These are phyloP conservation scores for Mycena kentingensis DNA, from an alignment of 768 basidiomycete species.

Conservation along the genomic window DNA sequence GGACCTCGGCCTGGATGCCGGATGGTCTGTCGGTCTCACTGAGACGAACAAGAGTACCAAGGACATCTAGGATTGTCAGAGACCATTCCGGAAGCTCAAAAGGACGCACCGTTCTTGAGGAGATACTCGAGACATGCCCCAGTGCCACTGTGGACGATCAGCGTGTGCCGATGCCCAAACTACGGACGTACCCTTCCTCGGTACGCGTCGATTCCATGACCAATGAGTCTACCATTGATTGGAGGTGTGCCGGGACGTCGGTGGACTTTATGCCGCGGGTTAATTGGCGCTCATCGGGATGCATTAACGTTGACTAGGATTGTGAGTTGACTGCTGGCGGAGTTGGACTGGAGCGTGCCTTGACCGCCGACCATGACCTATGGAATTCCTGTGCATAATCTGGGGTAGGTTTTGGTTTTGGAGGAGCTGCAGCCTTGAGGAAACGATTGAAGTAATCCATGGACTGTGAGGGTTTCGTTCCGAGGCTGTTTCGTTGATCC, in stretches of 20 bases:
- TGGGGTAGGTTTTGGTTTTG: slow-evolving; percentile 49
- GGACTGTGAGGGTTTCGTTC: not conserved
- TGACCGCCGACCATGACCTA: slow-evolving; percentile 72
- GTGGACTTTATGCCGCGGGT: slow-evolving; percentile 80
- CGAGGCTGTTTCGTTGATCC: too few relatives aligned
- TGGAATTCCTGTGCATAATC: slow-evolving; percentile 77
- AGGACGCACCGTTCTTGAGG: slow-evolving; percentile 73
- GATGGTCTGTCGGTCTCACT: slow-evolving; percentile 83
- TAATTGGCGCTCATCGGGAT: slow-evolving; percentile 89
- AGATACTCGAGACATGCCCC: slow-evolving; percentile 91
- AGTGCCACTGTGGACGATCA: slow-evolving; percentile 58
- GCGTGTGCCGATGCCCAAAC: slow-evolving; percentile 4
- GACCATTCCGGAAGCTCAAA: not conserved
- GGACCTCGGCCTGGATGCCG: slow-evolving; percentile 90
- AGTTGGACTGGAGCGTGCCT: slow-evolving; percentile 44
- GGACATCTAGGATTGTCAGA: slow-evolving; percentile 59
- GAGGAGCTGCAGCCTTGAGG: slow-evolving; percentile 48
- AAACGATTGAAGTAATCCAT: slow-evolving; percentile 84
- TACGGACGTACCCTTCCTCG: slow-evolving; percentile 78
- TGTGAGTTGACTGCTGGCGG: slow-evolving; percentile 11
- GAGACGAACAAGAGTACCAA: slow-evolving; percentile 81
- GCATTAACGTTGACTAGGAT: slow-evolving; percentile 71
- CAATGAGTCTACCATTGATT: slow-evolving; percentile 81
- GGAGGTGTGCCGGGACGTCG: slow-evolving; percentile 73
- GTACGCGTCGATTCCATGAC: slow-evolving; percentile 82